A percentile compares a stretch with the other conserved stretches of the same genome.
Conservation (phyloP, 2,329 filamentous ascomycete species). For the Torrubiellomyces zombiae region DNA sequence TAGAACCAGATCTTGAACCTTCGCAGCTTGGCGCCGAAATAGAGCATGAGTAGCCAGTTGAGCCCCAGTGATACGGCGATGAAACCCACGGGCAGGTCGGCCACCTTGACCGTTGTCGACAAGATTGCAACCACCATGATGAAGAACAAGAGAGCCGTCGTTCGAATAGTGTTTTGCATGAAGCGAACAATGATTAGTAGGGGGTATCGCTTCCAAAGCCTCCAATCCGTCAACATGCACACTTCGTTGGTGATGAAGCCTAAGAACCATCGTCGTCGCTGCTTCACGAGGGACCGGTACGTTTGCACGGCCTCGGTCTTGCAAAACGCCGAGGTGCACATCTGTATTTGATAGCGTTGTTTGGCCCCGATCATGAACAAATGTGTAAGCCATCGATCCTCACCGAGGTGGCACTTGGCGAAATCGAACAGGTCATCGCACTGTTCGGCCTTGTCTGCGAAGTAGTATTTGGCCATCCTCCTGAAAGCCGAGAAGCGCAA, state of each 20-base stretch:
- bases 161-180: constrained; percentile 91
- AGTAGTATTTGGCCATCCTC: constrained; percentile 96
- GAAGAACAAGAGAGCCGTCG: constrained; percentile 85
- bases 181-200: constrained; percentile 74
- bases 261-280: constrained; percentile 89
- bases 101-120: constrained; percentile 63
- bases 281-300: constrained; percentile 73
- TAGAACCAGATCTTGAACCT: constrained; percentile 93
- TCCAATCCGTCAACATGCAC: constrained; percentile 90
- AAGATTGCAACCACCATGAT: constrained; percentile 78
- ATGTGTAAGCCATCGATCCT: constrained; percentile 94
- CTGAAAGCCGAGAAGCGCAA: constrained; percentile 91
- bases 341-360: constrained; percentile 86
- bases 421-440: constrained; percentile 95
- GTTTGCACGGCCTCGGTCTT: constrained; percentile 95
- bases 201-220: constrained; percentile 83
- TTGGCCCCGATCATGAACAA: constrained; percentile 97
- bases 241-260: constrained; percentile 97
- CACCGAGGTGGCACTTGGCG: constrained; percentile 84
- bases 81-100: constrained; percentile 77
- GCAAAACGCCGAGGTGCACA: constrained; percentile 95
- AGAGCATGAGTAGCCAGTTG: constrained; percentile 92
- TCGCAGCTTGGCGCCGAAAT: constrained; percentile 75
- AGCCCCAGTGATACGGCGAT: constrained; percentile 83
- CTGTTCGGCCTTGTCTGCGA: constrained; percentile 89